phyloP scores from a whole-genome alignment of 768 basidiomycete species.

The Xerocomus spinulosus region DNA sequence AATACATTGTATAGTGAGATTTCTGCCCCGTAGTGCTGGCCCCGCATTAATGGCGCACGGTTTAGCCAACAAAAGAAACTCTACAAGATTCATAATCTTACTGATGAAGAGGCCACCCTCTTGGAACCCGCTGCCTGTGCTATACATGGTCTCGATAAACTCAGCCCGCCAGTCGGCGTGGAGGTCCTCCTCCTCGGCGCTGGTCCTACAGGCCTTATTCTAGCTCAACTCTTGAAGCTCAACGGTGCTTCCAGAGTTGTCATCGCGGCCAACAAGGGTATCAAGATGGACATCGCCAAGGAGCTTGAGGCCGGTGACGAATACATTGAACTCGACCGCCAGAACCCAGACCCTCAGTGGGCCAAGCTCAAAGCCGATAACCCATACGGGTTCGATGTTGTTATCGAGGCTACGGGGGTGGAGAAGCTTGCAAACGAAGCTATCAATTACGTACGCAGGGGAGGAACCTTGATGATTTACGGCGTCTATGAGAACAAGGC shows the following conservation, averaged over 20 bases:
- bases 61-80: conserved; percentile 65
- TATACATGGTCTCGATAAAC: conserved; percentile 87
- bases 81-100: conserved; percentile 84
- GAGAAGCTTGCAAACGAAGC: conserved; percentile 84
- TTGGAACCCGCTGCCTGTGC: conserved; percentile 90
- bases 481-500: conserved; percentile 89
- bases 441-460: conserved; percentile 85
- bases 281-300: conserved; percentile 86
- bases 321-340: conserved; percentile 79
- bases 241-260: conserved; percentile 81
- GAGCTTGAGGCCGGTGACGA: conserved; percentile 76
- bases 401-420: conserved; percentile 75
- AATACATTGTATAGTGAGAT: conserved; percentile 79
- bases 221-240: conserved; percentile 81
- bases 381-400: conserved; percentile 88
- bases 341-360: conserved; percentile 76
- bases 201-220: conserved; percentile 89
- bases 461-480: conserved; percentile 83
- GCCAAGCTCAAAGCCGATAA: conserved; percentile 72
- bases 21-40: background rate
- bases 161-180: conserved; percentile 74
- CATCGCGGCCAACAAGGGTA: conserved; percentile 84
- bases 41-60: background rate
- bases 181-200: conserved; percentile 85
- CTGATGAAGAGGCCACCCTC: conserved; percentile 83